Percentiles rank a stretch among this genome's conserved stretches.
Evolutionary conservation across 73 alveolate species (phyloP).

Genomic region (Symbiodinium pilosum): DNA sequence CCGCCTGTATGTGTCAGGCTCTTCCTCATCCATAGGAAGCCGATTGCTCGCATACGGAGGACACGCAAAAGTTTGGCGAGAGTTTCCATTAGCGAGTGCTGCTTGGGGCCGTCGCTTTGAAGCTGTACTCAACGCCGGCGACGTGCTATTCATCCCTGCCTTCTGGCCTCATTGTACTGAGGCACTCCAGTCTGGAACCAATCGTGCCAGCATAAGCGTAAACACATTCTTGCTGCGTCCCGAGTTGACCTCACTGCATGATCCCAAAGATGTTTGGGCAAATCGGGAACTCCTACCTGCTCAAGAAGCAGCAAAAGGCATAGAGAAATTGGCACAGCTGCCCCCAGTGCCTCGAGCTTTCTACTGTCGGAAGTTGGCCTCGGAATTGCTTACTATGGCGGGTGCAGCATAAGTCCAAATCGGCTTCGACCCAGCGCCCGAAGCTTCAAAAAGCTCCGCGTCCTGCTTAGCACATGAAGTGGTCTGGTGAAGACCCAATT

Average conservation of each 20-base stretch:
- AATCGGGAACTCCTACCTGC: constrained; percentile 63
- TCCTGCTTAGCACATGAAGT: neutral
- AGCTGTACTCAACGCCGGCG: constrained; percentile 28
- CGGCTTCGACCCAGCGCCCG: neutral
- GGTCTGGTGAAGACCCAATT: neutral
- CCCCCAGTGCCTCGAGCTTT: constrained; percentile 41
- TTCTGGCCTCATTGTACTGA: constrained; percentile 72
- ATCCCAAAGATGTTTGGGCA: constrained; percentile 75
- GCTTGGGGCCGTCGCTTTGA: constrained; percentile 51
- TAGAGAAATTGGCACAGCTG: constrained; percentile 12
- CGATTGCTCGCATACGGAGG: neutral
- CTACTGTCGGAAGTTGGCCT: constrained; percentile 39
- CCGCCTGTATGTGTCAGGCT: constrained; percentile 18
- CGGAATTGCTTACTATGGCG: neutral
- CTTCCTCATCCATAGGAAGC: constrained; percentile 58
- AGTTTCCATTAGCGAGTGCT: constrained; percentile 44
- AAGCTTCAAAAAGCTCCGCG: too few species aligned
- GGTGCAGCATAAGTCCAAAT: neutral
- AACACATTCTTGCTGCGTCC: constrained; percentile 13
- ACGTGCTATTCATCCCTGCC: constrained; percentile 35
- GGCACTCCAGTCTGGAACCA: neutral
- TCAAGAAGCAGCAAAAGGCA: constrained; percentile 33
- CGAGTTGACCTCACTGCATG: neutral
- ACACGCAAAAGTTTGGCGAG: constrained; percentile 14
- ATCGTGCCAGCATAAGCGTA: constrained; percentile 28